phyloP scores from a whole-genome alignment of 2,329 filamentous ascomycete genomes.

The Myrmaecium sp. region DNA sequence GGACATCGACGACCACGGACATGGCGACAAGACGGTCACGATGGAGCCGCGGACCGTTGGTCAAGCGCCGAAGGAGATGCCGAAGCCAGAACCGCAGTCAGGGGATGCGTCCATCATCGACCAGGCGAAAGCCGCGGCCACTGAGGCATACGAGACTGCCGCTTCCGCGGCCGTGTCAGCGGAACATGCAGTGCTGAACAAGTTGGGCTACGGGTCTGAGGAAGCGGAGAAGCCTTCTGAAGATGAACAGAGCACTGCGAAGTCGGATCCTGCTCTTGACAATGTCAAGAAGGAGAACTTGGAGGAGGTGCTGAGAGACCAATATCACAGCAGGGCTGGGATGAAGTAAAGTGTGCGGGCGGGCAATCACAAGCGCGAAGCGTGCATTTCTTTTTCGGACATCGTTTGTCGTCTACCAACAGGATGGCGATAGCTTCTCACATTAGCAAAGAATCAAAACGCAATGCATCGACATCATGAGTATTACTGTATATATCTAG shows the following conservation, averaged over 20 bases:
- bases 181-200: too few relatives aligned
- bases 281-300: slow-evolving; percentile 12
- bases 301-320: slow-evolving; percentile 16
- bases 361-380: too few relatives aligned
- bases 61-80: slow-evolving; percentile 32
- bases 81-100: too few relatives aligned
- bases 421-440: too few relatives aligned
- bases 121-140: slow-evolving; percentile 25
- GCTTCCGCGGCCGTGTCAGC: slow-evolving; percentile 16
- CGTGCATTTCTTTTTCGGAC: too few relatives aligned
- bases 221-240: slow-evolving; percentile 2
- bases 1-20: slow-evolving; percentile 22
- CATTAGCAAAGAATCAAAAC: too few relatives aligned
- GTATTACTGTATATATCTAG: too few relatives aligned
- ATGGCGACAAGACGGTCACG: slow-evolving; percentile 27
- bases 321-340: too few relatives aligned
- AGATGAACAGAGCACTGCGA: slow-evolving; percentile 12
- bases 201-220: slow-evolving; percentile 18
- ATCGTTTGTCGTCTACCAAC: too few relatives aligned
- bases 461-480: too few relatives aligned
- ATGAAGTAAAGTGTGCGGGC: too few relatives aligned
- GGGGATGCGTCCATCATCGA: slow-evolving; percentile 26
- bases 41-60: slow-evolving; percentile 32
- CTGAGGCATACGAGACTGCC: slow-evolving; percentile 12
- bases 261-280: slow-evolving; percentile 16